A percentile compares a stretch with the other conserved stretches of the same genome.
These are phyloP conservation scores for Penium margaritaceum DNA, from an alignment of 139 green algal species.

Conservation along the genomic window DNA sequence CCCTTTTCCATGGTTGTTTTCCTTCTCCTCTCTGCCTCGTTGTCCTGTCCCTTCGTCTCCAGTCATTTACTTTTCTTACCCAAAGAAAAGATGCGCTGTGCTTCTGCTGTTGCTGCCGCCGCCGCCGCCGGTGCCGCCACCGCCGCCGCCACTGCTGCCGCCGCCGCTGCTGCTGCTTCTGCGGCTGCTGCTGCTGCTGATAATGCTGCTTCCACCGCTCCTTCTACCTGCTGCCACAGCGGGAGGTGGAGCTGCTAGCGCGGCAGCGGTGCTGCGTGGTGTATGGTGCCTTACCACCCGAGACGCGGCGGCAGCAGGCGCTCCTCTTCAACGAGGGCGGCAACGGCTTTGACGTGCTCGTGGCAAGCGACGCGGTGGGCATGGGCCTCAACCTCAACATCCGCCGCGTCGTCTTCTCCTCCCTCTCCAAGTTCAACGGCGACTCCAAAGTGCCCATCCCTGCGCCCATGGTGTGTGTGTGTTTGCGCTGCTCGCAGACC, in stretches of 20 bases:
- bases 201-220: no score
- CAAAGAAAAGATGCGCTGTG: no score
- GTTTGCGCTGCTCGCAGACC: not conserved
- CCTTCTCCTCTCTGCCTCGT: no score
- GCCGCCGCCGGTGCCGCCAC: no score
- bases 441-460: constrained; percentile 38
- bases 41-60: no score
- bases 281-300: constrained; percentile 80
- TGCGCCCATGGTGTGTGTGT: constrained; percentile 32
- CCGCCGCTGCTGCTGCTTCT: no score
- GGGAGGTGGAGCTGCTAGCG: constrained; percentile 53
- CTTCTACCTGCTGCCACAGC: not conserved
- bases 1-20: no score
- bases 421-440: constrained; percentile 71
- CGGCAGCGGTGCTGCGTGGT: constrained; percentile 62
- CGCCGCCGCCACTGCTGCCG: no score
- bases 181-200: no score
- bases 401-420: constrained; percentile 75
- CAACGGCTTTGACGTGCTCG: constrained; percentile 70
- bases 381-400: constrained; percentile 98
- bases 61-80: no score
- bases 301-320: constrained; percentile 72
- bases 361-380: constrained; percentile 85
- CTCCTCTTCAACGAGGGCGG: constrained; percentile 78
- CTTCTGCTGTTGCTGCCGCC: no score